phyloP scores from a whole-genome alignment of 768 basidiomycete species.

The Hortiboletus flavorubellus region DNA sequence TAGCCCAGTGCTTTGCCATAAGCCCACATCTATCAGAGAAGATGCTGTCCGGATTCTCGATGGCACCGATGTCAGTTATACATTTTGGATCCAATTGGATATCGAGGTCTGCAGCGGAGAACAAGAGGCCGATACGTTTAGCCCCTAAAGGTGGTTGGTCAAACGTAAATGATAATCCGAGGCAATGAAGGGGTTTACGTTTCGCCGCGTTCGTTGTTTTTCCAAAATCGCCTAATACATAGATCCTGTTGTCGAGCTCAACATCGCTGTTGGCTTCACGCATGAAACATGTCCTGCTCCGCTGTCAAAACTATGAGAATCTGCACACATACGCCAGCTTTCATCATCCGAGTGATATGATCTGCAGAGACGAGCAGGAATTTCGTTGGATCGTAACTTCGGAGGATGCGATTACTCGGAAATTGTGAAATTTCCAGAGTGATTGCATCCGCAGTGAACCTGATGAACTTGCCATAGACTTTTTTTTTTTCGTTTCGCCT shows the following conservation, averaged over 20 bases:
- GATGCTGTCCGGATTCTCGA: slow-evolving; percentile 51
- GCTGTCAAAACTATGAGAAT: slow-evolving; percentile 32
- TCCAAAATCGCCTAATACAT: slow-evolving; percentile 54
- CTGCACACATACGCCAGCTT: slow-evolving; percentile 40
- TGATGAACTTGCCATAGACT: slow-evolving; percentile 47
- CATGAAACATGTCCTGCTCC: slow-evolving; percentile 62
- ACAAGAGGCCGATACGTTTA: slow-evolving; percentile 65
- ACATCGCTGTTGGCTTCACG: slow-evolving; percentile 50
- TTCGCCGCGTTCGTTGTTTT: slow-evolving; percentile 64
- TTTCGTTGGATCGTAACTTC: slow-evolving; percentile 52
- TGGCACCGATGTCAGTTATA: slow-evolving; percentile 56
- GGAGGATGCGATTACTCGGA: slow-evolving; percentile 57
- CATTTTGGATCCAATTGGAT: slow-evolving; percentile 48
- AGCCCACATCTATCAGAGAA: slow-evolving; percentile 73
- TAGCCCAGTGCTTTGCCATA: slow-evolving; percentile 50
- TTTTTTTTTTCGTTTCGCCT: slow-evolving; percentile 23
- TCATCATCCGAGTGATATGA: slow-evolving; percentile 55
- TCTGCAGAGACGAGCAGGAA: slow-evolving; percentile 54
- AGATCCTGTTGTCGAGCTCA: slow-evolving; percentile 58
- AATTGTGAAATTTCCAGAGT: slow-evolving; percentile 47
- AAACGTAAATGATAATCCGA: not conserved
- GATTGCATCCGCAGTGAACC: slow-evolving; percentile 48
- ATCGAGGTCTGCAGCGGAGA: slow-evolving; percentile 62
- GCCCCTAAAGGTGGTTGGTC: slow-evolving; percentile 44
- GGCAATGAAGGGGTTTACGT: slow-evolving; percentile 34